These are phyloP conservation scores for Camelina hispida DNA, from an alignment of 345 rosid species.

Conservation along the genomic window DNA sequence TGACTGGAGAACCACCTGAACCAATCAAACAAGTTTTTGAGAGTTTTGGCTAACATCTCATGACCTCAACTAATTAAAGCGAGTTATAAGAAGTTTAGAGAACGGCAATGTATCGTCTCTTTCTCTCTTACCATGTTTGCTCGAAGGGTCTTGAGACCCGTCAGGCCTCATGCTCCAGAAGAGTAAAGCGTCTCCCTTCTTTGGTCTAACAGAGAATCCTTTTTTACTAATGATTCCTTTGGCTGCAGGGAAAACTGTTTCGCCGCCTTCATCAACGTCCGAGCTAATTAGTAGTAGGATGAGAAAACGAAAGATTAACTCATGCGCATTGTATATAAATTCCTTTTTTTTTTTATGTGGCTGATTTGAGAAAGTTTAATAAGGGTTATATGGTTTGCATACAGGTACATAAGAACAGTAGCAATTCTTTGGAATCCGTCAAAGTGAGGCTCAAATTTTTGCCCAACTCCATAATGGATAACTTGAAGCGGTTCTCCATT, in stretches of 20 bases:
- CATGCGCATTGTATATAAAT: background rate
- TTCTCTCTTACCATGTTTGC: conserved; percentile 68
- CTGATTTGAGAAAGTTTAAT: background rate
- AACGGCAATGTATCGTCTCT: background rate
- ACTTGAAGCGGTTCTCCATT: too few species aligned
- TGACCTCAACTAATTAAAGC: too few species aligned
- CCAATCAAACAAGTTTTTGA: background rate
- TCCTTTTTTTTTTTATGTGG: background rate
- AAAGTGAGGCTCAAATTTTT: too few species aligned
- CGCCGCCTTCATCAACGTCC: conserved; percentile 87
- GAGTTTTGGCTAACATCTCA: background rate
- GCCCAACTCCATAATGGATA: too few species aligned
- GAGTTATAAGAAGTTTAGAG: background rate
- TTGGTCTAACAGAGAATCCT: conserved; percentile 80
- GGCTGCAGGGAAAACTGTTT: conserved; percentile 68
- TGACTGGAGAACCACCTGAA: conserved; percentile 85
- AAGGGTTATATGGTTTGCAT: too few species aligned
- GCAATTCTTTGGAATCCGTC: too few species aligned
- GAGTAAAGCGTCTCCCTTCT: conserved; percentile 90
- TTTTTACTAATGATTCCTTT: conserved; percentile 66
- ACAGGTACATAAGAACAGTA: too few species aligned
- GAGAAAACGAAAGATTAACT: conserved; percentile 26
- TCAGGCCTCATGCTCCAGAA: conserved; percentile 76
- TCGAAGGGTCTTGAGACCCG: conserved; percentile 48
- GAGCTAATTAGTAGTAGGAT: conserved; percentile 50